phyloP scores from a whole-genome alignment of 2,329 filamentous ascomycete genomes.

The Exophiala spinifera region DNA sequence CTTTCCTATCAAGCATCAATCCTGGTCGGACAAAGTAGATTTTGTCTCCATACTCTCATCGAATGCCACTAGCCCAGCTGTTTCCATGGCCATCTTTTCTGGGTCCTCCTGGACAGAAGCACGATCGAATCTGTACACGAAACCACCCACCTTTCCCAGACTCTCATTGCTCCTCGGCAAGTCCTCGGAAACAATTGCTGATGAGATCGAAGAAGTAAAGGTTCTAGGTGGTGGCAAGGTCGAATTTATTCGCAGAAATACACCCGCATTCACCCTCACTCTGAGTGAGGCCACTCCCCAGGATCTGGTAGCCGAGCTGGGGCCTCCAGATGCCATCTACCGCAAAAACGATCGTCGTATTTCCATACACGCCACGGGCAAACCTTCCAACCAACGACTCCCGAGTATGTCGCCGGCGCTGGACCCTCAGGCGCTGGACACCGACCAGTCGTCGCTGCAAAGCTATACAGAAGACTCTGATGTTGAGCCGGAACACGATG shows the following conservation, averaged over 20 bases:
- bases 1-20: conserved; percentile 71
- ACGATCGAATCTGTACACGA: conserved; percentile 71
- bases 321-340: conserved; percentile 91
- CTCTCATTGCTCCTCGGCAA: conserved; percentile 66
- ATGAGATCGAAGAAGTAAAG: conserved; percentile 78
- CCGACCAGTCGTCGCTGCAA: conserved; percentile 71
- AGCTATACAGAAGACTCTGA: conserved; percentile 68
- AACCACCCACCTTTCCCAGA: conserved; percentile 69
- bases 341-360: conserved; percentile 85
- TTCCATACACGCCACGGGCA: conserved; percentile 68
- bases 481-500: conserved; percentile 55
- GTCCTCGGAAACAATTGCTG: conserved; percentile 74
- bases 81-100: conserved; percentile 85
- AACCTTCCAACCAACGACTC: conserved; percentile 43
- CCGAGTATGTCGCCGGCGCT: conserved; percentile 35
- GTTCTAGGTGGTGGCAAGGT: conserved; percentile 75
- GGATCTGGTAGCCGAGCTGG: conserved; percentile 84
- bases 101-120: conserved; percentile 89
- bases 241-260: conserved; percentile 71
- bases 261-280: conserved; percentile 64
- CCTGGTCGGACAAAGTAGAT: conserved; percentile 71
- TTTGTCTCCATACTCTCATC: conserved; percentile 84
- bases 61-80: conserved; percentile 70
- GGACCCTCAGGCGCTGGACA: conserved; percentile 55
- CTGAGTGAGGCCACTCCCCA: conserved; percentile 88